Percentiles rank a stretch among this genome's conserved stretches.
phyloP scores from a whole-genome alignment of 257 asterid species.

The Rauvolfia tetraphylla region DNA sequence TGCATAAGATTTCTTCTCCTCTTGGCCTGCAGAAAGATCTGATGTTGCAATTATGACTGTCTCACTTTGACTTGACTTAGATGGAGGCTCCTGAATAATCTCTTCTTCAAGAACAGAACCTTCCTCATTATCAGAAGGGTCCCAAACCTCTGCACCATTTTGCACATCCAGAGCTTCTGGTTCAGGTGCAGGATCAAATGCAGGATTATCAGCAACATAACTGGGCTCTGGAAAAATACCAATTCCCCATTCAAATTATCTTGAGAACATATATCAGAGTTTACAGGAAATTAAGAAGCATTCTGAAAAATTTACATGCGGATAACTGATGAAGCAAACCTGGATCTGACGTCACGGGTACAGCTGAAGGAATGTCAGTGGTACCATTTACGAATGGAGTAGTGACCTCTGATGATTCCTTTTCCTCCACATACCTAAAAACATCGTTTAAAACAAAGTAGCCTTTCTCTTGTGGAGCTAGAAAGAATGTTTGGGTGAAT shows the following conservation, averaged over 20 bases:
- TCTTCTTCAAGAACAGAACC: slow-evolving; percentile 40
- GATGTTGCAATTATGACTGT: slow-evolving; percentile 30
- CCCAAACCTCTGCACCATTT: slow-evolving; percentile 36
- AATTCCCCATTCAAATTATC: slow-evolving; percentile 15
- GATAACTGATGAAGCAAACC: slow-evolving; percentile 34
- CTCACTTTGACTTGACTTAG: slow-evolving; percentile 42
- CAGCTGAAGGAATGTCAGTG: slow-evolving; percentile 25
- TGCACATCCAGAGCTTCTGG: slow-evolving; percentile 40
- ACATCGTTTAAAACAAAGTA: slow-evolving; percentile 81
- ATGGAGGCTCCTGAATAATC: slow-evolving; percentile 37
- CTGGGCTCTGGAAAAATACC: slow-evolving; percentile 52
- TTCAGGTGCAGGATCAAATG: slow-evolving; percentile 35
- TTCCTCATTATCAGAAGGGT: slow-evolving; percentile 45
- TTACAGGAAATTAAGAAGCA: background rate
- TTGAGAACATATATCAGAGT: background rate
- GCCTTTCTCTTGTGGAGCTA: slow-evolving; percentile 93
- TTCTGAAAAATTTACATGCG: background rate
- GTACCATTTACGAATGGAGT: slow-evolving; percentile 31
- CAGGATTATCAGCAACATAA: slow-evolving; percentile 45
- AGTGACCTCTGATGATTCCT: slow-evolving; percentile 34
- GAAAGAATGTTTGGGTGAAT: slow-evolving; percentile 82
- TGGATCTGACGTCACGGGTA: slow-evolving; percentile 40
- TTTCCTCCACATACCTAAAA: slow-evolving; percentile 66
- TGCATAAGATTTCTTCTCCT: slow-evolving; percentile 88
- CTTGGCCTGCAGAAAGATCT: slow-evolving; percentile 36